Evolutionary conservation across 306 rosid species (phyloP).

Genomic region (Vigna trinervia): DNA sequence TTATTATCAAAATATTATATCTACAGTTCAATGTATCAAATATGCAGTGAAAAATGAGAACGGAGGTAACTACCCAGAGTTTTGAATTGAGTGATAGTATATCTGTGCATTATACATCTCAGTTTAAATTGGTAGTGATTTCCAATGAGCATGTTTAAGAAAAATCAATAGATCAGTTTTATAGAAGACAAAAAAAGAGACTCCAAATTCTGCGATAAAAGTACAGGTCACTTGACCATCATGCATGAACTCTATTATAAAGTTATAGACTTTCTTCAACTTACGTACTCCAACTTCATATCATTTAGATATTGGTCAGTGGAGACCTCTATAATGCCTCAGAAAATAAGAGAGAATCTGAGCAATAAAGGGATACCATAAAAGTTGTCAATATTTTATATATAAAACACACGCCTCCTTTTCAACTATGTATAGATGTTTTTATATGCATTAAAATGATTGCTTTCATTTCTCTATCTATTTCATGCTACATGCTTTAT

Average conservation of each 20-base stretch:
- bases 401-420: neutral
- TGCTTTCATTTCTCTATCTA: neutral
- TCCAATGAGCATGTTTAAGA: neutral
- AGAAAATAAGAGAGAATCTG: neutral
- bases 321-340: neutral
- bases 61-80: neutral
- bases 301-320: conserved; percentile 1
- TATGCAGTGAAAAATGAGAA: neutral
- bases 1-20: neutral
- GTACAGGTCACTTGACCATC: neutral
- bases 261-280: neutral
- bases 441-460: neutral
- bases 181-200: too few species aligned
- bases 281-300: neutral
- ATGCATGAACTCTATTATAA: neutral
- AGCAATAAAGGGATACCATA: neutral
- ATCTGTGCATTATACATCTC: neutral
- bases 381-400: neutral
- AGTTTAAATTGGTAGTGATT: neutral
- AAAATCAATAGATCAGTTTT: neutral
- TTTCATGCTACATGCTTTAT: conserved; percentile 6
- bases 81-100: neutral
- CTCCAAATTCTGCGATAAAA: conserved; percentile 1
- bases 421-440: neutral
- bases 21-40: neutral